phyloP scores from a whole-genome alignment of 2,329 filamentous ascomycete species.

The Septoria petroselini region DNA sequence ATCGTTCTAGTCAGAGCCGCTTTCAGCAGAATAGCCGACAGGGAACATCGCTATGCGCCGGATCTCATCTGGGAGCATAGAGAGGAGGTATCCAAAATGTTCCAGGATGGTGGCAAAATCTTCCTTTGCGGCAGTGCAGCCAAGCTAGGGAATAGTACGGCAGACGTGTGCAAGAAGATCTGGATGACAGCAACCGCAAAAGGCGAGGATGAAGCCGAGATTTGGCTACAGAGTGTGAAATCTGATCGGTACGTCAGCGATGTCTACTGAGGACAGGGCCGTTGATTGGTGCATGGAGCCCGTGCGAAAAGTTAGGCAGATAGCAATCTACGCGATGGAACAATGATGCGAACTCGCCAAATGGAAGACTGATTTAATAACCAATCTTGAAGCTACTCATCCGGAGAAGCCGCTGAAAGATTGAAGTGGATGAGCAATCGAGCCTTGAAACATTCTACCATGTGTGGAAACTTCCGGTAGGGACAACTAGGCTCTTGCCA shows the following conservation, averaged over 20 bases:
- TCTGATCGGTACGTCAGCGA: slow-evolving; percentile 45
- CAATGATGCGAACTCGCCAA: too few species aligned
- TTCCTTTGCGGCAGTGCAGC: slow-evolving; percentile 61
- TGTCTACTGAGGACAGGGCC: slow-evolving; percentile 24
- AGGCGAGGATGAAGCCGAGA: slow-evolving; percentile 40
- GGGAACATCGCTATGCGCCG: slow-evolving; percentile 52
- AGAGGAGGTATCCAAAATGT: slow-evolving; percentile 45
- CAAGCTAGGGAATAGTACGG: slow-evolving; percentile 45
- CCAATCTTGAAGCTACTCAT: too few species aligned
- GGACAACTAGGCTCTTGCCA: too few species aligned
- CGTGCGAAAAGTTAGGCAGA: too few species aligned
- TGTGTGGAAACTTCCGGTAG: too few species aligned
- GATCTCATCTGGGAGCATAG: slow-evolving; percentile 50
- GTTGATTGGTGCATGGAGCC: too few species aligned
- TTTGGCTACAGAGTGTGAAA: slow-evolving; percentile 48
- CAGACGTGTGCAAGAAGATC: slow-evolving; percentile 43
- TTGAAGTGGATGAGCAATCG: too few species aligned
- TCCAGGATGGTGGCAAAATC: slow-evolving; percentile 52
- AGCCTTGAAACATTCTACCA: too few species aligned
- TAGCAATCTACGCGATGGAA: slow-evolving; percentile 29
- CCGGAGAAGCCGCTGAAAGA: too few species aligned
- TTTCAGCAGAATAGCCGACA: slow-evolving; percentile 40
- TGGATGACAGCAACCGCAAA: slow-evolving; percentile 40
- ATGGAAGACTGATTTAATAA: too few species aligned
- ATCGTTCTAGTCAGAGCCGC: slow-evolving; percentile 16